Evolutionary conservation across 352 stramenopile species (phyloP), one percentile per base, ranked within the genome.

Genomic region (Pythium graminicola): DNA sequence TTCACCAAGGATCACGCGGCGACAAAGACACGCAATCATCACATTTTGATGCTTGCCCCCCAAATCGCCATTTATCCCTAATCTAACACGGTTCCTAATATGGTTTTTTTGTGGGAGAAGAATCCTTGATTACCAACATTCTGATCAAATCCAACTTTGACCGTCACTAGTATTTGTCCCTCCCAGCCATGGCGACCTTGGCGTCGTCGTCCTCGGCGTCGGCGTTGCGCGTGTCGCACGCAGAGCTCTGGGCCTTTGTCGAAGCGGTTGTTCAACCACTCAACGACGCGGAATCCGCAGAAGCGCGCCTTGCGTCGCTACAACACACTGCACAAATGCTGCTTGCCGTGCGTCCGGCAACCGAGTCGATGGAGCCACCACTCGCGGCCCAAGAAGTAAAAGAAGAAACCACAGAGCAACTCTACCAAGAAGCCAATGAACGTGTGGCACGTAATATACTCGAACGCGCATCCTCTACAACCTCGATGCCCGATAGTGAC

Each of bases 391-490:
- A 4, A 27, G 17, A n/a, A 33, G 19, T 43, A 22, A 22, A 23
- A 7, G 28, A 33, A 27, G 44, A 27, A 3, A 16, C 14, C 55
- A 44, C 5, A 11, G 47, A 62, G 35, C 33, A 19, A 13, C 38
- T 56, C 6, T 74, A 64, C 38, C 72, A 72, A 36, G 70, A 69
- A 4, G 77, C 77, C 44, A 88, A 86, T 45, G 77, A 86, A 62
- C 77, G 70, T 23, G 74, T 88, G 8, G 72, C 77, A 35, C 62
- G 77, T 0, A 49, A 65, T 14, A 71, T 86, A 66, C 69, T 88
- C 27, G 74, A 81, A 22, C 42, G 33, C 20, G 54, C 53, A 22
- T 56, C 48, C 35, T 65, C 58, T 50, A 56, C 28, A 16, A 52
- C 39, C 36, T 29, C 36, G n/a, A 57, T 43, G 28, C 33, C 46